Evolutionary conservation across 305 asterid species (phyloP).

Genomic region (Caryopteris hybrid): DNA sequence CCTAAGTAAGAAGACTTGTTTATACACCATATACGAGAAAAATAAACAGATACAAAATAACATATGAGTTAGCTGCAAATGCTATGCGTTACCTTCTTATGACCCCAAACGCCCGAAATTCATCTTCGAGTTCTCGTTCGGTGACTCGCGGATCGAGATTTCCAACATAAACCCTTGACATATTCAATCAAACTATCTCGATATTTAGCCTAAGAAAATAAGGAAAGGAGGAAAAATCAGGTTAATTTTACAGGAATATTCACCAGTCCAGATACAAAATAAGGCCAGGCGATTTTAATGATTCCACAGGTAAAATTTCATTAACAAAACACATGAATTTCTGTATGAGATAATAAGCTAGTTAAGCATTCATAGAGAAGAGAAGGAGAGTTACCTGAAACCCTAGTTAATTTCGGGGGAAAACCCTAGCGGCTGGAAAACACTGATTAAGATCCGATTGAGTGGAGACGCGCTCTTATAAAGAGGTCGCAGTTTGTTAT

Average conservation of each 20-base stretch:
- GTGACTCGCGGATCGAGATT: conserved; percentile 84
- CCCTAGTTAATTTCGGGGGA: neutral
- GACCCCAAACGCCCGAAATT: conserved; percentile 76
- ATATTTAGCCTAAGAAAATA: neutral
- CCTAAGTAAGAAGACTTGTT: neutral
- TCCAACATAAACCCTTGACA: conserved; percentile 87
- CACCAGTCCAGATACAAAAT: neutral
- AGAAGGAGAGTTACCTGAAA: conserved; percentile 22
- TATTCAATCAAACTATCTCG: conserved; percentile 35
- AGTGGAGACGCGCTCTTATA: neutral
- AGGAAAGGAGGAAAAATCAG: neutral
- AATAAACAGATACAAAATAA: too few species aligned
- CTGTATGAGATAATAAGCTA: neutral
- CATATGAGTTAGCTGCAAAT: neutral
- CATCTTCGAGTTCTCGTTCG: conserved; percentile 92
- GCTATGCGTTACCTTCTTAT: conserved; percentile 56
- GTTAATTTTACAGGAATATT: neutral
- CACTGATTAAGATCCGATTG: neutral
- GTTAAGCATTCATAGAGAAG: neutral
- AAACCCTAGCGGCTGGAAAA: conserved; percentile 34
- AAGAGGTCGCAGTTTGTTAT: too few species aligned
- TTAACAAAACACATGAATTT: neutral
- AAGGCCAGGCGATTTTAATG: neutral
- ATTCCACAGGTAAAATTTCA: neutral
- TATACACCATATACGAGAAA: neutral